Base-by-base conservation (phyloP, 163 green algal genomes). In the Chlorella variabilis region DNA sequence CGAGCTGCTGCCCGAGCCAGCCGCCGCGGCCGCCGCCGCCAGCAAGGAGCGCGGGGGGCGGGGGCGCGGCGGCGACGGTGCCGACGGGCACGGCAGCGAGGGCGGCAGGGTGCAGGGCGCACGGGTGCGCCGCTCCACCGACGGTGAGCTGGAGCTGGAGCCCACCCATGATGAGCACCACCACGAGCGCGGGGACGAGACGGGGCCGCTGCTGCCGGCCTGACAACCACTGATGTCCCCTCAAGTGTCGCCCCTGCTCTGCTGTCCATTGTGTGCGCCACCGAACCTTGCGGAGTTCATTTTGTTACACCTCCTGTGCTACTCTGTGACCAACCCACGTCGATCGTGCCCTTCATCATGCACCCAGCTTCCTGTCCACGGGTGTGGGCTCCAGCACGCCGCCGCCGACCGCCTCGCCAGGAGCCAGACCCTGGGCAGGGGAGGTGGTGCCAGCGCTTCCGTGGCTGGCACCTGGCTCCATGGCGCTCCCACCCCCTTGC, bases 321-420 rank as follows among this genome's bases (percentile, higher is more conserved):
- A n/a, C n/a, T n/a, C n/a, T n/a, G n/a, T n/a, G n/a, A n/a, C n/a
- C n/a, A n/a, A n/a, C n/a, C n/a, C n/a, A n/a, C n/a, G n/a, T n/a
- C n/a, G n/a, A n/a, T n/a, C n/a, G n/a, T n/a, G n/a, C n/a, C n/a
- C n/a, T n/a, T n/a, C n/a, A 21, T 23, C 11, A 4, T 23, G 65
- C 38, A 54, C n/a, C 5, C 65, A 31, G 21, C 58, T 66, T 36
- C 23, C 39, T 36, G 66, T 77, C 69, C 1, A 77, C 31, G 17
- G 69, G 69, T 2, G 69, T 77, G n/a, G 69, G 69, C 20, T 77
- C 69, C 69, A 63, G 31, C 69, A 77, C 69, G 0, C 69, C 69
- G 0, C 69, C 69, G 31, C 69, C 42, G 31, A 77, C 36, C 11
- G 69, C 69, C 18, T 45, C 69, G n/a, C n/a, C n/a, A n/a, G n/a